These are phyloP conservation scores for Dysphania ambrosioides DNA, from an alignment of 148 eudicot genomes.

Conservation along the genomic window DNA sequence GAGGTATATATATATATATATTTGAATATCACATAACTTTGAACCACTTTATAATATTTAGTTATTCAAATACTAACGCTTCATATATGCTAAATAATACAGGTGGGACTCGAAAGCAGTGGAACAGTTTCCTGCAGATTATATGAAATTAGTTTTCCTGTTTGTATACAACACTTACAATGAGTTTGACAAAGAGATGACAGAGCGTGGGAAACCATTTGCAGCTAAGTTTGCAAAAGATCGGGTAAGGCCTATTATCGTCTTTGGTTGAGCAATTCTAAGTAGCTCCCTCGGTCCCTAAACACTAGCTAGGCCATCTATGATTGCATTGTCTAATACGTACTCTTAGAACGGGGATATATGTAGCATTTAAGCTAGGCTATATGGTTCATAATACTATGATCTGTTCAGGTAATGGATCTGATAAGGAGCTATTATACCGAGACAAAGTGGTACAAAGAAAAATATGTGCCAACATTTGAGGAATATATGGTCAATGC, in stretches of 20 bases:
- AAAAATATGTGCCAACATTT: constrained; percentile 24
- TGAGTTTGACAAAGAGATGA: constrained; percentile 11
- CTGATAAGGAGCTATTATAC: constrained; percentile 25
- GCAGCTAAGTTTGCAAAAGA: constrained; percentile 24
- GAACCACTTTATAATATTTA: neutral
- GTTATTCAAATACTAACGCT: neutral
- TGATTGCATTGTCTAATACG: too few species aligned
- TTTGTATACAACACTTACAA: constrained; percentile 7
- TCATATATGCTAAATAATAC: neutral
- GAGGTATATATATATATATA: constrained; percentile 12
- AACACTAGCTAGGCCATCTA: too few species aligned
- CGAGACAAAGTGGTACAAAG: constrained; percentile 31
- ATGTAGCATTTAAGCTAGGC: too few species aligned
- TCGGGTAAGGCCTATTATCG: neutral
- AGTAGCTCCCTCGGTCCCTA: too few species aligned
- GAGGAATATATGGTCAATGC: constrained; percentile 34
- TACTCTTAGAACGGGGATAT: too few species aligned
- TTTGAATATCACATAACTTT: neutral
- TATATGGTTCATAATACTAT: neutral
- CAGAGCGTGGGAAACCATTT: constrained; percentile 21
- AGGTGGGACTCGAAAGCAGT: constrained; percentile 24
- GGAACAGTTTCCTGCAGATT: constrained; percentile 13
- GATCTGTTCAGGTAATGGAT: constrained; percentile 25
- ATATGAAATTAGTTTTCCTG: constrained; percentile 20
- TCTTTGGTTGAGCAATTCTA: too few species aligned